Conservation (phyloP, 768 basidiomycete species). For the Kwoniella europaea region DNA sequence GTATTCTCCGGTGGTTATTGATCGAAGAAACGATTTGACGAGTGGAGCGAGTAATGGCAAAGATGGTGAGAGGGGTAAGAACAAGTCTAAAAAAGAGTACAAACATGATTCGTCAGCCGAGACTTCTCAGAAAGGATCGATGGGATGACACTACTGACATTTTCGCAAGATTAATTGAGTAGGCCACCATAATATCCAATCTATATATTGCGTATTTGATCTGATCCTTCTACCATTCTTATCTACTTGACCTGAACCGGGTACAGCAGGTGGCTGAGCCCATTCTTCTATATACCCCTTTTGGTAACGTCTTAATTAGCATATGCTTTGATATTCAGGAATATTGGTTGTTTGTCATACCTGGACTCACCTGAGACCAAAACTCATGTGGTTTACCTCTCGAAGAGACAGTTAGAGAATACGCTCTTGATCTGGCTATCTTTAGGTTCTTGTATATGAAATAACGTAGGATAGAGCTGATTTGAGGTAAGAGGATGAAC, state of each 20-base stretch:
- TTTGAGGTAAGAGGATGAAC: constrained; percentile 73
- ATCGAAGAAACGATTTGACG: constrained; percentile 57
- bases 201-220: constrained; percentile 41
- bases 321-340: not conserved
- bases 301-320: too few species aligned
- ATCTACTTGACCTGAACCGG: constrained; percentile 20
- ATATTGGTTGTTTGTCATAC: too few species aligned
- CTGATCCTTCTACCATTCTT: constrained; percentile 40
- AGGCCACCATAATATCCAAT: constrained; percentile 57
- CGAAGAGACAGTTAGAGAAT: constrained; percentile 76
- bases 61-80: constrained; percentile 55
- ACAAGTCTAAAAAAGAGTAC: constrained; percentile 38
- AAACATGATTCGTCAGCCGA: too few species aligned
- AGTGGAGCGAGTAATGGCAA: constrained; percentile 57
- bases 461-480: constrained; percentile 75
- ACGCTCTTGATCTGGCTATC: constrained; percentile 67
- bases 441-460: constrained; percentile 83
- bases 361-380: constrained; percentile 63
- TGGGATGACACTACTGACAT: constrained; percentile 38
- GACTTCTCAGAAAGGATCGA: not conserved
- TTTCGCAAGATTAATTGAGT: constrained; percentile 53
- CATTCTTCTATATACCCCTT: constrained; percentile 57
- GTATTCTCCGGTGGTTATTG: constrained; percentile 58
- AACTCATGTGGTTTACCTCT: constrained; percentile 81
- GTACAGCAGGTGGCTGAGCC: constrained; percentile 47